Conservation (phyloP, 1,284 basidiomycete genomes). For the Afroboletus lepidellus region DNA sequence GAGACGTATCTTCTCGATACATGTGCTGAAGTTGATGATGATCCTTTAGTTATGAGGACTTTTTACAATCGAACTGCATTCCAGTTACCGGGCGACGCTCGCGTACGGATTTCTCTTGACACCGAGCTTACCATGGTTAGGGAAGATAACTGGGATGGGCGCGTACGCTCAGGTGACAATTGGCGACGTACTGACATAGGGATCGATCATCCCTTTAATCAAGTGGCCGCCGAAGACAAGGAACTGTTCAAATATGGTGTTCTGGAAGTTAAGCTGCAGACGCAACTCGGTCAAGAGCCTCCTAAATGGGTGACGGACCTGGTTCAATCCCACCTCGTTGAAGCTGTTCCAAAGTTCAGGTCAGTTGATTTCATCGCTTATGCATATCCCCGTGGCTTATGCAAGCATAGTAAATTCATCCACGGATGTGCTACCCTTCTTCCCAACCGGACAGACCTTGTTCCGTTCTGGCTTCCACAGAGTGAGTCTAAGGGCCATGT, state of each 20-base stretch:
- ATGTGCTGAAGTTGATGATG: slow-evolving; percentile 3
- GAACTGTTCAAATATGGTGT: slow-evolving; percentile 94
- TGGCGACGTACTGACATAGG: slow-evolving; percentile 96
- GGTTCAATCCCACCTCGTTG: slow-evolving; percentile 91
- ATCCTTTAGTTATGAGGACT: slow-evolving; percentile 81
- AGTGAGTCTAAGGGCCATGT: slow-evolving; percentile 48
- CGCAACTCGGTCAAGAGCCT: slow-evolving; percentile 94
- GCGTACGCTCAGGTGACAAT: slow-evolving; percentile 76
- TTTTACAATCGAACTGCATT: slow-evolving; percentile 99
- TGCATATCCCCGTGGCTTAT: slow-evolving; percentile 13
- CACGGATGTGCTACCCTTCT: slow-evolving; percentile 95
- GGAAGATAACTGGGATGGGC: slow-evolving; percentile 97
- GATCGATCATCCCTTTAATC: slow-evolving; percentile 88
- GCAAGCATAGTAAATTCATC: slow-evolving; percentile 79
- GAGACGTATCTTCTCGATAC: slow-evolving; percentile 21
- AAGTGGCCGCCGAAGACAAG: slow-evolving; percentile 77
- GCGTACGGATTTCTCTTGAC: slow-evolving; percentile 97
- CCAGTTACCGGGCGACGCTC: slow-evolving; percentile 96
- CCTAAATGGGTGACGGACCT: slow-evolving; percentile 96
- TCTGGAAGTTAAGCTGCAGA: slow-evolving; percentile 96
- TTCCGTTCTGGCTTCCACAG: slow-evolving; percentile 98
- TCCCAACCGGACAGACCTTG: slow-evolving; percentile 93
- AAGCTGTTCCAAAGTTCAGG: slow-evolving; percentile 91
- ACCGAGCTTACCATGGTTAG: slow-evolving; percentile 93
- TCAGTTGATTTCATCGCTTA: slow-evolving; percentile 26